phyloP scores from a whole-genome alignment of 1,139 yeast genomes.

The Diutina catenulata region DNA sequence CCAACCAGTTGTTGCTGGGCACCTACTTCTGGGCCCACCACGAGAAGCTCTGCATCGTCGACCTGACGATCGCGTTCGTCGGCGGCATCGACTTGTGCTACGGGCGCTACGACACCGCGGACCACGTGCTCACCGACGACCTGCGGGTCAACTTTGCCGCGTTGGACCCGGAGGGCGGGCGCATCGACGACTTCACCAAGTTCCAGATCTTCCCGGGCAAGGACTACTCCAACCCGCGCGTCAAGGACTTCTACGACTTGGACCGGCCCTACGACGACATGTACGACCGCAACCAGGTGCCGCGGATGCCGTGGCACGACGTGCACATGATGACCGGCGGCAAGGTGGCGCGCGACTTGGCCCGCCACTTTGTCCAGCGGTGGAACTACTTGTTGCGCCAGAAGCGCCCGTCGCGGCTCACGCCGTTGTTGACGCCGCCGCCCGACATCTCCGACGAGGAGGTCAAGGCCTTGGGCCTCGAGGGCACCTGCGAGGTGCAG shows the following conservation, averaged over 20 bases:
- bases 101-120: slow-evolving; percentile 95
- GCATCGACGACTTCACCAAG: slow-evolving; percentile 25
- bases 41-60: slow-evolving; percentile 81
- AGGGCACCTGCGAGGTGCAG: slow-evolving; percentile 90
- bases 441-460: slow-evolving; percentile 74
- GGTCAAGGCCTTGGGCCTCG: slow-evolving; percentile 46
- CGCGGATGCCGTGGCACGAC: slow-evolving; percentile 99
- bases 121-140: slow-evolving; percentile 83
- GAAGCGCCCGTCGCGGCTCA: slow-evolving; percentile 86
- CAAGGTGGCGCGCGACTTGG: slow-evolving; percentile 86
- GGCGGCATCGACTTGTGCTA: slow-evolving; percentile 96
- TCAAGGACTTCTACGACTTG: slow-evolving; percentile 69
- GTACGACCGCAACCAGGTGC: slow-evolving; percentile 72
- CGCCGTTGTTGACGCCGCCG: slow-evolving; percentile 89
- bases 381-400: slow-evolving; percentile 93
- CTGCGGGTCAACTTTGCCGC: slow-evolving; percentile 28
- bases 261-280: slow-evolving; percentile 85
- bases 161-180: slow-evolving; percentile 18
- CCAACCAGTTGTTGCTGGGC: slow-evolving; percentile 87
- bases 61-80: slow-evolving; percentile 77
- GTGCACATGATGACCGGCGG: slow-evolving; percentile 94
- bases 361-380: slow-evolving; percentile 92
- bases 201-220: slow-evolving; percentile 90
- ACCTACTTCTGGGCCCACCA: slow-evolving; percentile 99
- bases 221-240: slow-evolving; percentile 93